Evolutionary conservation across 352 stramenopile species (phyloP).

Genomic region (Peronospora farinosa): DNA sequence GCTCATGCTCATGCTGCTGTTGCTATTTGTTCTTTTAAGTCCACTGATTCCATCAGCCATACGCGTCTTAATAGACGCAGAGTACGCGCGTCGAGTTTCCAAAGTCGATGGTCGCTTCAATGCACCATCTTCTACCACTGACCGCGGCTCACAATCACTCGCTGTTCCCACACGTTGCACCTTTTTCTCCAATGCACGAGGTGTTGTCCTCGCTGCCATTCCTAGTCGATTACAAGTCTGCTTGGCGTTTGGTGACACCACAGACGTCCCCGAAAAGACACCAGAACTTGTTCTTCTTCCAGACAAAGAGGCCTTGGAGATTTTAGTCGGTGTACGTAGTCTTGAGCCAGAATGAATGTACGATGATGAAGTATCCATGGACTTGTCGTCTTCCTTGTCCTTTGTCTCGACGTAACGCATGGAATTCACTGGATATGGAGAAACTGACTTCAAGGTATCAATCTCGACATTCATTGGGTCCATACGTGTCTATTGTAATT

Average conservation of each 20-base stretch:
- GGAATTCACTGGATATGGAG: constrained; percentile 9
- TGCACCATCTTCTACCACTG: constrained; percentile 4
- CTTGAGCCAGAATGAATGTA: constrained; percentile 11
- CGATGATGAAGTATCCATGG: constrained; percentile 18
- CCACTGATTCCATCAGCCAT: constrained; percentile 20
- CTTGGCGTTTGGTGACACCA: constrained; percentile 3
- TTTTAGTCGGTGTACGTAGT: constrained; percentile 22
- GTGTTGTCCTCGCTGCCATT: constrained; percentile 35
- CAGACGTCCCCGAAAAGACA: background rate
- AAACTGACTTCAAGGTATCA: constrained; percentile 4
- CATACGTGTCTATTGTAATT: too few species aligned
- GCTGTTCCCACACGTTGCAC: constrained; percentile 25
- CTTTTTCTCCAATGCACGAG: constrained; percentile 35
- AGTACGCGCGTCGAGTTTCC: constrained; percentile 25
- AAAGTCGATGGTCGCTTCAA: constrained; percentile 23
- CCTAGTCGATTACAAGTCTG: constrained; percentile 21
- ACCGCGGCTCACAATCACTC: constrained; percentile 14
- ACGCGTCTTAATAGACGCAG: constrained; percentile 17
- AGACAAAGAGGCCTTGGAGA: constrained; percentile 25
- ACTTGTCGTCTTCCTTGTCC: constrained; percentile 12
- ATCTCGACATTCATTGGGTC: constrained; percentile 2
- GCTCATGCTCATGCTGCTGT: constrained; percentile 28
- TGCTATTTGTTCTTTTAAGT: constrained; percentile 27
- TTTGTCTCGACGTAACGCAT: constrained; percentile 7
- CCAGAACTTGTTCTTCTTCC: constrained; percentile 6